Evolutionary conservation across 78 protist genomes (phyloP), one percentile per base, ranked within the genome.

Genomic region (Parvularia atlantis): DNA sequence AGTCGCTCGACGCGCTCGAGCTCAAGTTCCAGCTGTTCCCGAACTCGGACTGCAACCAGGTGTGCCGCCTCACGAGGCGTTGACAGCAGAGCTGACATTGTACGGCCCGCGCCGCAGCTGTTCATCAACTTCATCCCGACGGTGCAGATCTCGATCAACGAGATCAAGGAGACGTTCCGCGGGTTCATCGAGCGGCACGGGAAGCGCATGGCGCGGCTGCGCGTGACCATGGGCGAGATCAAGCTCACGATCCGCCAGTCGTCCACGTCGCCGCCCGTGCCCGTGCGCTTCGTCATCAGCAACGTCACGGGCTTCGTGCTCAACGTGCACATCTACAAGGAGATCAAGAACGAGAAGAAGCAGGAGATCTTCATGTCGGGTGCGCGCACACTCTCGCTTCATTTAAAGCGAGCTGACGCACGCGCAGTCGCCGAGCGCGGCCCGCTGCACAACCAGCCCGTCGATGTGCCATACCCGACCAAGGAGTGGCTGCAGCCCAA

Each of bases 51-150:
- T 73, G 75, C 70, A 85, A 82, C 52, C 72, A 65, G n/a, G n/a
- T n/a, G n/a, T n/a, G n/a, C n/a, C n/a, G n/a, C n/a, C n/a, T n/a
- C 48, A 43, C 48, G 48, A 6, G 48, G 11, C 22, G 48, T 11
- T 6, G 22, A 43, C 83, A 72, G n/a, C n/a, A n/a, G n/a, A n/a
- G n/a, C n/a, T n/a, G n/a, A n/a, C n/a, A n/a, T n/a, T n/a, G n/a
- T n/a, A n/a, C n/a, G n/a, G n/a, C n/a, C n/a, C n/a, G n/a, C n/a
- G n/a, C n/a, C n/a, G n/a, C n/a, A n/a, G 80, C 81, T 94, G 60
- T 92, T 92, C 80, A 59, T 94, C 30, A 80, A 92, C 73, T 67
- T 94, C 50, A 66, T 89, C 71, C 88, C 91, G 24, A 74, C 66
- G 26, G 82, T 85, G 36, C 78, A 41, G 60, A 35, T 22, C 31